A percentile compares a stretch with the other conserved stretches of the same genome.
These are phyloP conservation scores for Tricholoma sp. DNA, from an alignment of 768 basidiomycete genomes.

Conservation along the genomic window DNA sequence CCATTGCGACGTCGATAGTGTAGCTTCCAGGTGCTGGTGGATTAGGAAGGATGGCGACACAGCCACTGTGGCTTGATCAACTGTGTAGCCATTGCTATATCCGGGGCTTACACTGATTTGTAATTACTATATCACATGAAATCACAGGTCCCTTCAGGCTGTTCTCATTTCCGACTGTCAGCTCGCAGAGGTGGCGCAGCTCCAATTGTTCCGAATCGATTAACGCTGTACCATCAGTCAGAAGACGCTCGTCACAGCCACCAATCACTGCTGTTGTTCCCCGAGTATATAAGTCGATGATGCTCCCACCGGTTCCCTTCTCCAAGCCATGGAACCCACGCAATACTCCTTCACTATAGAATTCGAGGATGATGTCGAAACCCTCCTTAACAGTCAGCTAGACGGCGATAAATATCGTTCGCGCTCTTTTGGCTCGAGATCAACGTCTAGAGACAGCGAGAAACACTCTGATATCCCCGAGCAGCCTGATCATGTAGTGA, in stretches of 20 bases:
- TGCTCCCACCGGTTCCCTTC: not conserved
- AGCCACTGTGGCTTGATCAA: constrained; percentile 41
- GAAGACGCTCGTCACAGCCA: no score
- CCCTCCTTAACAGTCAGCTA: constrained; percentile 2
- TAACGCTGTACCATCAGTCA: no score
- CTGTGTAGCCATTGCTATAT: constrained; percentile 30
- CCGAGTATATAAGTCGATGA: no score
- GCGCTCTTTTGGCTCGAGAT: constrained; percentile 5
- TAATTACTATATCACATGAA: no score
- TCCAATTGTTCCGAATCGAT: no score
- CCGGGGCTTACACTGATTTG: no score
- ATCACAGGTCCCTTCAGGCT: no score
- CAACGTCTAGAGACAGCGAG: constrained; percentile 2
- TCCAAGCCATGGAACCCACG: not conserved
- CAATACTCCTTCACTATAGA: constrained; percentile 10
- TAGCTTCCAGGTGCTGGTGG: constrained; percentile 19
- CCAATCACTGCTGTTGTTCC: no score
- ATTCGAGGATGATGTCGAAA: constrained; percentile 15
- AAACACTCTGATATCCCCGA: not conserved
- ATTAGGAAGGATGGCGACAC: constrained; percentile 19
- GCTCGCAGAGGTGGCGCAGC: no score
- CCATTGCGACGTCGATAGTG: constrained; percentile 52
- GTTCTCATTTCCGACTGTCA: no score
- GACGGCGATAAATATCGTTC: not conserved
- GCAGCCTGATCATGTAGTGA: constrained; percentile 11